Base-by-base conservation (phyloP, 176 grass and related monocot genomes). In the Ensete ventricosum region DNA sequence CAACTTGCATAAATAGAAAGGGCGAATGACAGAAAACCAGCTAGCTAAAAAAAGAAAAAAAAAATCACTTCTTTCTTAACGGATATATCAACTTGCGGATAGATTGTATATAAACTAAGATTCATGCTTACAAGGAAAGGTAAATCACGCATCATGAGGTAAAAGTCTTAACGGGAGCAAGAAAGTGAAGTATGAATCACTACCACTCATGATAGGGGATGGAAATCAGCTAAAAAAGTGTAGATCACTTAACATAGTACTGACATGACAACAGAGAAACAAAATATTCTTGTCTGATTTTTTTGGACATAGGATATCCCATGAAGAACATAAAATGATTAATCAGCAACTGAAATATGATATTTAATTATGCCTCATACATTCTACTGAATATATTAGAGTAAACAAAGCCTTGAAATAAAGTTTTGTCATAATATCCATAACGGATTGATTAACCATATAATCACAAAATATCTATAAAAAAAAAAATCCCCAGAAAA, bases 1-100 rank as follows among this genome's bases (percentile, higher is more conserved):
- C 34, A 6, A 43, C 34, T 43, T 43, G 34, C 34, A 6, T 6
- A 0, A 43, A 0, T 43, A 81, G 2, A 78, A 83, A 78, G 0
- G 27, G 53, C 82, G 20, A 57, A 81, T 81, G 64, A 53, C 29
- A 64, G 50, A 23, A 25, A 73, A 23, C 22, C 22, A 23, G 22
- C 8, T 1, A 25, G 24, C 24, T 25, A 54, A 51, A 51, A 51
- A 51, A 53, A 65, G 24, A n/a, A 23, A 9, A 23, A 9, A 52
- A 77, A 3, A 0, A 9, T 16, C 5, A 5, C 29, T 34, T 14
- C 16, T 43, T 17, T 49, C 12, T 25, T 16, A 75, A 59, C 8
- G 17, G 53, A 20, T n/a, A 71, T 27, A 19, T 9, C 34, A 50
- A 14, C 57, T 19, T 8, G 20, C 57, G 4, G 1, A 62, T 6